Evolutionary conservation across 495 filamentous ascomycete genomes (phyloP).

Genomic region (Glarea lozoyensis): DNA sequence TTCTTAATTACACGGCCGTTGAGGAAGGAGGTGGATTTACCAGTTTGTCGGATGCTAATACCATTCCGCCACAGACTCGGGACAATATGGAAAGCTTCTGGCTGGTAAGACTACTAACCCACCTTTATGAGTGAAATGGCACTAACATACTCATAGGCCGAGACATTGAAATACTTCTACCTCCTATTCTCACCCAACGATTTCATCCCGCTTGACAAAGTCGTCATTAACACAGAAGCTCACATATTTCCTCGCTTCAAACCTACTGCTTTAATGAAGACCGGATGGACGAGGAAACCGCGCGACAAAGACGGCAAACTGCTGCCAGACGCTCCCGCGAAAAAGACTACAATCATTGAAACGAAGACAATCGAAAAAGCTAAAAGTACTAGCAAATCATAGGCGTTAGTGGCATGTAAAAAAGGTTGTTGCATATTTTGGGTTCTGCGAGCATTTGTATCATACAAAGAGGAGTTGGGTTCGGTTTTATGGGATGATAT

Average conservation of each 20-base stretch:
- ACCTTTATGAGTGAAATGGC: neutral
- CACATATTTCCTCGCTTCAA: constrained; percentile 80
- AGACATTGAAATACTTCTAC: constrained; percentile 97
- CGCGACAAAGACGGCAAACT: constrained; percentile 20
- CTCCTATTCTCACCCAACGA: constrained; percentile 83
- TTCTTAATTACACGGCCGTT: constrained; percentile 67
- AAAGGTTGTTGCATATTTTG: too few species aligned
- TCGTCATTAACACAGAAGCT: constrained; percentile 94
- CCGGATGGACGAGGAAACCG: constrained; percentile 75
- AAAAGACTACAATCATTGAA: constrained; percentile 9
- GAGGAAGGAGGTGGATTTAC: constrained; percentile 72
- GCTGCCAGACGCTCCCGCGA: constrained; percentile 6
- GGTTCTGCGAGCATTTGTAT: too few species aligned
- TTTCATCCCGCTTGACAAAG: constrained; percentile 69
- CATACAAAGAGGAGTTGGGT: too few species aligned
- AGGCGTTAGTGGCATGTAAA: too few species aligned
- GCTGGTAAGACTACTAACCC: constrained; percentile 49
- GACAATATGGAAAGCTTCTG: constrained; percentile 96
- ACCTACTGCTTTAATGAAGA: constrained; percentile 58
- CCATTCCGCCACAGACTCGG: constrained; percentile 48
- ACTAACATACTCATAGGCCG: constrained; percentile 49
- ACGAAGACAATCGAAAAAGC: constrained; percentile 8
- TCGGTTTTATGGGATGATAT: too few species aligned
- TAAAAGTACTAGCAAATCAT: constrained; percentile 3
- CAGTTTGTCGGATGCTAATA: constrained; percentile 66